Percentiles rank a stretch among this genome's conserved stretches.
Conservation (phyloP, 768 basidiomycete genomes). For the Tylopilus balloui region DNA sequence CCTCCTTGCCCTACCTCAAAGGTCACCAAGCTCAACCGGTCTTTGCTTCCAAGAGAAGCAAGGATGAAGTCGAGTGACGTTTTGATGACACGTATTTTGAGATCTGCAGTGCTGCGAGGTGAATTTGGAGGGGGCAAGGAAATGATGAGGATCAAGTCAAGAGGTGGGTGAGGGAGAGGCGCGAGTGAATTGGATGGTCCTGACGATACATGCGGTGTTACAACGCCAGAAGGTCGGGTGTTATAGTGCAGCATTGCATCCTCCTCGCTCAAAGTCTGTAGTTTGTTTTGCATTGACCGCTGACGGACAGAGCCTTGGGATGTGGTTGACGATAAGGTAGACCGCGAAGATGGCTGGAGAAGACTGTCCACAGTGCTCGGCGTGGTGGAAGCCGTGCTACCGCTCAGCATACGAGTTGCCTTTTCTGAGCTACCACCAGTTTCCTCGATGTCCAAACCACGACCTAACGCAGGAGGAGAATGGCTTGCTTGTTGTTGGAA, state of each 20-base stretch:
- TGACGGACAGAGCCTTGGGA: conserved; percentile 56
- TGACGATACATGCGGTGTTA: conserved; percentile 66
- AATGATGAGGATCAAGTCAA: conserved; percentile 90
- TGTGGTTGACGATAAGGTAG: conserved; percentile 70
- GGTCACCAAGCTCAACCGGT: conserved; percentile 86
- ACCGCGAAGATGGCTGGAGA: conserved; percentile 60
- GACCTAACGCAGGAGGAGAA: conserved; percentile 30
- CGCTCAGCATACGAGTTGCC: conserved; percentile 76
- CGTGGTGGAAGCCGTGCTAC: conserved; percentile 59
- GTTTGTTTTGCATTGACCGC: conserved; percentile 38
- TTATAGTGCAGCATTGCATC: conserved; percentile 61
- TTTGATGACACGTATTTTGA: conserved; percentile 88
- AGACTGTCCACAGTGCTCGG: conserved; percentile 60
- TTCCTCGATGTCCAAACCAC: conserved; percentile 60
- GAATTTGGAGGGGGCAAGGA: conserved; percentile 75
- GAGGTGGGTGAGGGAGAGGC: conserved; percentile 77
- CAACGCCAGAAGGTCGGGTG: conserved; percentile 44
- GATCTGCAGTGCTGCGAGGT: conserved; percentile 70
- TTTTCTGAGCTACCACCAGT: conserved; percentile 75
- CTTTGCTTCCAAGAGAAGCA: conserved; percentile 67
- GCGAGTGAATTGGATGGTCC: conserved; percentile 77
- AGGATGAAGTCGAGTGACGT: conserved; percentile 84
- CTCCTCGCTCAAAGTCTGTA: conserved; percentile 68
- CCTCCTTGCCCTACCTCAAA: conserved; percentile 87
- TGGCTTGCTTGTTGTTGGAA: conserved; percentile 51